Percentiles rank a stretch among this genome's conserved stretches.
These are phyloP conservation scores for Clonostachys chloroleuca DNA, from an alignment of 2,329 filamentous ascomycete species.

Conservation along the genomic window DNA sequence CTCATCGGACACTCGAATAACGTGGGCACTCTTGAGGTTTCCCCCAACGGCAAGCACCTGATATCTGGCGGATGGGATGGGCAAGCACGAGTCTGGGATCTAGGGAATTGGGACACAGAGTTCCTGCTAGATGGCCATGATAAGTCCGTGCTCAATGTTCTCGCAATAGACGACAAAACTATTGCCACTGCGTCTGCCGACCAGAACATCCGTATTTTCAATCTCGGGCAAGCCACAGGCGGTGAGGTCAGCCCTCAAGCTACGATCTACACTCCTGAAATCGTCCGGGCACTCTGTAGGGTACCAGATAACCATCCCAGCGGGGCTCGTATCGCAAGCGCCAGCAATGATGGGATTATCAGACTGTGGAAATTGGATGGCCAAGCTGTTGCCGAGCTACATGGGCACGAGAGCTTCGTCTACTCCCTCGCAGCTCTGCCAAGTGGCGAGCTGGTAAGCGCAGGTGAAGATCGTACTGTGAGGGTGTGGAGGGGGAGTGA, in stretches of 20 bases:
- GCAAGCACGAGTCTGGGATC: constrained; percentile 79
- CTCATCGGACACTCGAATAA: constrained; percentile 85
- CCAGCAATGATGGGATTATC: constrained; percentile 87
- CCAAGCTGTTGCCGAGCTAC: constrained; percentile 68
- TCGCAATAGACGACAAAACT: constrained; percentile 74
- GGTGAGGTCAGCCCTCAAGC: constrained; percentile 46
- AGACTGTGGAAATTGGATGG: constrained; percentile 83
- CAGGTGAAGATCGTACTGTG: constrained; percentile 91
- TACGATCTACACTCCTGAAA: constrained; percentile 66
- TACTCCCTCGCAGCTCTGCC: constrained; percentile 78
- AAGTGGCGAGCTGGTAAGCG: constrained; percentile 83
- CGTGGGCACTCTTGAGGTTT: constrained; percentile 80
- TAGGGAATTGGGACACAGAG: constrained; percentile 80
- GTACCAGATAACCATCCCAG: constrained; percentile 73
- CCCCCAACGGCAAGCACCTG: constrained; percentile 66
- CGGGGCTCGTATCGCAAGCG: constrained; percentile 89
- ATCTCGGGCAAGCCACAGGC: constrained; percentile 57
- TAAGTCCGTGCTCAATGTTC: constrained; percentile 81
- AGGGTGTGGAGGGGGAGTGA: constrained; percentile 79
- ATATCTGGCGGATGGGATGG: constrained; percentile 94
- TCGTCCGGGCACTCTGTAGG: constrained; percentile 83
- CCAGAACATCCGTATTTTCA: constrained; percentile 80
- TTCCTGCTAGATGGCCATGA: constrained; percentile 70
- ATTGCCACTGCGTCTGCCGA: constrained; percentile 93
- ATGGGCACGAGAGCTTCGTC: constrained; percentile 92